Percentiles rank a stretch among this genome's conserved stretches.
phyloP scores from a whole-genome alignment of 306 rosid genomes.

The Cucurbita ficifolia region DNA sequence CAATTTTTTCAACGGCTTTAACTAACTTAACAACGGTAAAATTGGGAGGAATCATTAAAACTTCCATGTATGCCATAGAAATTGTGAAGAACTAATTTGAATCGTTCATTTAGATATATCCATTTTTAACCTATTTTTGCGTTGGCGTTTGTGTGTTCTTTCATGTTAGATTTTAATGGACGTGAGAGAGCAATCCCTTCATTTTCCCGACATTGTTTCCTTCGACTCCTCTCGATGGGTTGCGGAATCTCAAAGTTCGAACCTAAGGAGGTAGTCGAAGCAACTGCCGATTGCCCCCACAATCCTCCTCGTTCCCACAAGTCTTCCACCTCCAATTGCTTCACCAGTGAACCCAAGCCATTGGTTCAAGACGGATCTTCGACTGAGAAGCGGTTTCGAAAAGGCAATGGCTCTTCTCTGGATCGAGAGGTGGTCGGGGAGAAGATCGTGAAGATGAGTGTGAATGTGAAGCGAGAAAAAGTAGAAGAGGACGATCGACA shows the following conservation, averaged over 20 bases:
- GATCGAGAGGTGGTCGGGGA: background rate
- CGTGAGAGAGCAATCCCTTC: background rate
- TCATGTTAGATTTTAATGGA: background rate
- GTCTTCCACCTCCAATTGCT: background rate
- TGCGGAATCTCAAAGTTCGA: constrained; percentile 40
- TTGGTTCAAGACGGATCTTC: background rate
- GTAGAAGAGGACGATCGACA: background rate
- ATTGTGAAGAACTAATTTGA: background rate
- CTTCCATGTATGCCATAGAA: background rate
- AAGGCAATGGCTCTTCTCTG: background rate
- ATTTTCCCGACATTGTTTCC: background rate
- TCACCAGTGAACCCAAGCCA: background rate
- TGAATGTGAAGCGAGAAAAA: background rate
- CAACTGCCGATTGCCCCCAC: background rate
- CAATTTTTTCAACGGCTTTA: background rate
- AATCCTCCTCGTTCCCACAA: background rate
- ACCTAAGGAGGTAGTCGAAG: background rate
- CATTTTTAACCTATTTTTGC: background rate
- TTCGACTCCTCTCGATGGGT: constrained; percentile 27
- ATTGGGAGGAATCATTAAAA: background rate
- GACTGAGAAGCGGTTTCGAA: too few relatives aligned
- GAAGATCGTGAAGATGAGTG: background rate
- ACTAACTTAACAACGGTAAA: background rate
- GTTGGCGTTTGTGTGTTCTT: background rate
- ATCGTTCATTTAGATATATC: background rate